Evolutionary conservation across 306 rosid genomes (phyloP).

Genomic region (Lathyrus tuberosus): DNA sequence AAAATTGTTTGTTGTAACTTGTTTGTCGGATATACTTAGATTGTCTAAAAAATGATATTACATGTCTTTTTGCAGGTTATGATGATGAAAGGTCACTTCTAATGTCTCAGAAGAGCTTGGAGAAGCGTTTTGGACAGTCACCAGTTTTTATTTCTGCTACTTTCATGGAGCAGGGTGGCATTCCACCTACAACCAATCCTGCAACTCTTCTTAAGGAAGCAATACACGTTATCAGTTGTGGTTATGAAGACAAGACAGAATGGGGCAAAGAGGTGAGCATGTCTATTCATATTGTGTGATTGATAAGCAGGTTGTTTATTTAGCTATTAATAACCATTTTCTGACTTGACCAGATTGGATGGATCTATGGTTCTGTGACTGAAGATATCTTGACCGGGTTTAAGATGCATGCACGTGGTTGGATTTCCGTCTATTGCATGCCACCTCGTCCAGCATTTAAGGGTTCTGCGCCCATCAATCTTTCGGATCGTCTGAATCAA

Average conservation of each 20-base stretch:
- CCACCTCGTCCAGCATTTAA: slow-evolving; percentile 98
- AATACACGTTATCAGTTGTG: slow-evolving; percentile 98
- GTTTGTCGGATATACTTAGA: neutral
- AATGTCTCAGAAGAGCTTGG: slow-evolving; percentile 90
- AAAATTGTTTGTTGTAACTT: neutral
- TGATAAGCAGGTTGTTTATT: slow-evolving; percentile 18
- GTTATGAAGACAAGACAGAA: slow-evolving; percentile 96
- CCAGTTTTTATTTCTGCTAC: slow-evolving; percentile 98
- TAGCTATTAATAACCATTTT: slow-evolving; percentile 30
- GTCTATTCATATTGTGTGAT: slow-evolving; percentile 28
- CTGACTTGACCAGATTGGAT: slow-evolving; percentile 76
- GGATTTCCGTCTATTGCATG: slow-evolving; percentile 98
- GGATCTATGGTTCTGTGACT: slow-evolving; percentile 99
- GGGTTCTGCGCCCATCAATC: slow-evolving; percentile 99
- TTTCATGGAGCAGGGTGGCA: slow-evolving; percentile 97
- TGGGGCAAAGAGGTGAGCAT: slow-evolving; percentile 96
- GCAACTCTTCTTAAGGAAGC: slow-evolving; percentile 98
- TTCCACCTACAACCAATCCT: slow-evolving; percentile 95
- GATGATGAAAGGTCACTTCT: slow-evolving; percentile 96
- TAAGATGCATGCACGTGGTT: slow-evolving; percentile 99
- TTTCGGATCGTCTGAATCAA: slow-evolving; percentile 97
- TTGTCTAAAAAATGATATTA: slow-evolving; percentile 27
- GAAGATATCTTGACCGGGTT: slow-evolving; percentile 99
- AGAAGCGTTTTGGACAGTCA: slow-evolving; percentile 98
- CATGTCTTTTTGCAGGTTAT: slow-evolving; percentile 65